These are phyloP conservation scores for Protoeuglena noctilucae DNA, from an alignment of 139 green algal species.

Conservation along the genomic window DNA sequence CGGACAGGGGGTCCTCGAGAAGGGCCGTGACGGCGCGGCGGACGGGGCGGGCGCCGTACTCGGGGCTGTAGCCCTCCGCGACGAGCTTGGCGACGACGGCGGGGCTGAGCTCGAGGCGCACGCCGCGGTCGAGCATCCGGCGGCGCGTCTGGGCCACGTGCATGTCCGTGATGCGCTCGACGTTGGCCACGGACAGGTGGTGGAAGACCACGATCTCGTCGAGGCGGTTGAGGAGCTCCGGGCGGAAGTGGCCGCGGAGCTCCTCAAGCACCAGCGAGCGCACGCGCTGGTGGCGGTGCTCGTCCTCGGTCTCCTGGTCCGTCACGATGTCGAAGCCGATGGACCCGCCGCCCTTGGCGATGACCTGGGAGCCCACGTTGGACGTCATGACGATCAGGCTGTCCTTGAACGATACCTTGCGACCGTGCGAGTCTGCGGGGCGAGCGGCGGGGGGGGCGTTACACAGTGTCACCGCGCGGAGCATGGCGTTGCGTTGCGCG, in stretches of 20 bases:
- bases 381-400: constrained; percentile 57
- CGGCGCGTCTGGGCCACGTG: constrained; percentile 36
- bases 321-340: constrained; percentile 45
- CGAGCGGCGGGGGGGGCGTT: neutral
- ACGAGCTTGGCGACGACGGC: constrained; percentile 36
- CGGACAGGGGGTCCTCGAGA: constrained; percentile 44
- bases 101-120: constrained; percentile 22
- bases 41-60: constrained; percentile 38
- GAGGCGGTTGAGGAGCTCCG: constrained; percentile 67
- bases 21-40: constrained; percentile 26
- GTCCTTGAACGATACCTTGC: constrained; percentile 62
- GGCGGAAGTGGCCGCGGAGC: constrained; percentile 57
- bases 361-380: constrained; percentile 49
- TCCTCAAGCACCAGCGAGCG: constrained; percentile 58
- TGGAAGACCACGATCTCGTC: constrained; percentile 76
- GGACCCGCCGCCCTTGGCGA: constrained; percentile 33
- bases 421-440: constrained; percentile 19
- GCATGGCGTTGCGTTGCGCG: too few species aligned
- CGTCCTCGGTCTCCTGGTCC: constrained; percentile 9
- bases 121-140: constrained; percentile 21
- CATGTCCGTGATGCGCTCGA: constrained; percentile 44
- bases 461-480: too few species aligned
- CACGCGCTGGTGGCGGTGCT: constrained; percentile 33
- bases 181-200: constrained; percentile 30
- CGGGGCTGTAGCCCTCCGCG: constrained; percentile 42